phyloP scores from a whole-genome alignment of 371 early-diverging fungal genomes.

The Umbelopsis sp. region DNA sequence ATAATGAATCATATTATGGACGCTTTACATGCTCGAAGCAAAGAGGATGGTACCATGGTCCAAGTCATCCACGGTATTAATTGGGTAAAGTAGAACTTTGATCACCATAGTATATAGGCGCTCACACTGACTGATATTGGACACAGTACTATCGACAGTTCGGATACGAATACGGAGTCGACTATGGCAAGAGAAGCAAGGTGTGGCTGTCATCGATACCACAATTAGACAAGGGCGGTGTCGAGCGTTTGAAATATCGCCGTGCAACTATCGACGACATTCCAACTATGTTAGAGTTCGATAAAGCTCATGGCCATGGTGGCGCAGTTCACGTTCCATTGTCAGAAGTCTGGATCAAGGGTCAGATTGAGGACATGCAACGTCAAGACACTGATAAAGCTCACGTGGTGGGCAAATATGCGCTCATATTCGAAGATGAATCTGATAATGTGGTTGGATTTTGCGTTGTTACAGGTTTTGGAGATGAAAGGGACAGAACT shows the following conservation, averaged over 20 bases:
- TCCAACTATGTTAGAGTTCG: neutral
- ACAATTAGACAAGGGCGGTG: neutral
- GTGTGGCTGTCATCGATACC: neutral
- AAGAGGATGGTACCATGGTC: conserved; percentile 1
- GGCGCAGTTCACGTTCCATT: neutral
- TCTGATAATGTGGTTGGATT: neutral
- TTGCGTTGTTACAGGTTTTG: neutral
- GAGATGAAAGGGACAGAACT: neutral
- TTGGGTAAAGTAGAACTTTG: neutral
- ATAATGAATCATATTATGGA: conserved; percentile 3
- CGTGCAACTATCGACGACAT: neutral
- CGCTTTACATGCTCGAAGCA: neutral
- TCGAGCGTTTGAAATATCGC: neutral
- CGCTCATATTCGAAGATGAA: neutral
- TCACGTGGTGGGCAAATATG: neutral
- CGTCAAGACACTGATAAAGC: neutral
- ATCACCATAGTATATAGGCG: neutral
- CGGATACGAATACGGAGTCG: conserved; percentile 6
- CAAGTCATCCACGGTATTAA: conserved; percentile 9
- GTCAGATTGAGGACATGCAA: neutral
- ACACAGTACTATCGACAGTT: conserved; percentile 9
- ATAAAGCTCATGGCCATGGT: neutral
- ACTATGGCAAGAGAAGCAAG: neutral
- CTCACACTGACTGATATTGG: neutral
- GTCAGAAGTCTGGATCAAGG: conserved; percentile 3